These are phyloP conservation scores for Neonectria magnoliae DNA, from an alignment of 2,329 filamentous ascomycete genomes.

Conservation along the genomic window DNA sequence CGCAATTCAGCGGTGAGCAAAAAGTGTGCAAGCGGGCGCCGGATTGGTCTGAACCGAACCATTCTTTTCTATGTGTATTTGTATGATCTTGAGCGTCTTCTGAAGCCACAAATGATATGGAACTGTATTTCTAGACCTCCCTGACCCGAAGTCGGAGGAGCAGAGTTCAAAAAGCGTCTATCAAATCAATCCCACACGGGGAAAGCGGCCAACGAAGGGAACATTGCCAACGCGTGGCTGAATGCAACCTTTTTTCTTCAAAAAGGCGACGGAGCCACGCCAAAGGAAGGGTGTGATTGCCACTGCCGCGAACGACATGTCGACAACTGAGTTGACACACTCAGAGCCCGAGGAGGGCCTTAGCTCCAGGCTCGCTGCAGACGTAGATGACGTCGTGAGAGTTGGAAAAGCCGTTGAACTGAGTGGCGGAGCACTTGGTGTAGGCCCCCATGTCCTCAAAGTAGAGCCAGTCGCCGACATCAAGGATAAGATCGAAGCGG, in stretches of 20 bases:
- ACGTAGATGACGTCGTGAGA: constrained; percentile 94
- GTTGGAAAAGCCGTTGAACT: constrained; percentile 97
- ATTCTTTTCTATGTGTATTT: background rate
- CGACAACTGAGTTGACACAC: background rate
- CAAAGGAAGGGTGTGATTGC: background rate
- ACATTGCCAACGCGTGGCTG: constrained; percentile 12
- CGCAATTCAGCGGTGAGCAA: background rate
- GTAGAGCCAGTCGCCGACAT: constrained; percentile 98
- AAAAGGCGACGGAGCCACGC: background rate
- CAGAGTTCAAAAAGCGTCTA: constrained; percentile 16
- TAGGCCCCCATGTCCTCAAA: constrained; percentile 99
- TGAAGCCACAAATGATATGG: background rate
- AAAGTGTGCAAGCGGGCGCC: background rate
- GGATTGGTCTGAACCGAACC: background rate
- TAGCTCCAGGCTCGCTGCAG: constrained; percentile 89
- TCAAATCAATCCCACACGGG: constrained; percentile 25
- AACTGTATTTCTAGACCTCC: background rate
- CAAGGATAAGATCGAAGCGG: constrained; percentile 78
- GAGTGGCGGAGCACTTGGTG: constrained; percentile 96
- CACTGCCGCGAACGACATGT: background rate
- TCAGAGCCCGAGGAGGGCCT: constrained; percentile 67
- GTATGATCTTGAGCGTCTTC: background rate
- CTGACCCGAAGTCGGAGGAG: background rate
- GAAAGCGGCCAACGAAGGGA: constrained; percentile 32
- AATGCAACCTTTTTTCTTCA: background rate